These are phyloP conservation scores for Ilyonectria sp. DNA, from an alignment of 2,329 filamentous ascomycete genomes.

Conservation along the genomic window DNA sequence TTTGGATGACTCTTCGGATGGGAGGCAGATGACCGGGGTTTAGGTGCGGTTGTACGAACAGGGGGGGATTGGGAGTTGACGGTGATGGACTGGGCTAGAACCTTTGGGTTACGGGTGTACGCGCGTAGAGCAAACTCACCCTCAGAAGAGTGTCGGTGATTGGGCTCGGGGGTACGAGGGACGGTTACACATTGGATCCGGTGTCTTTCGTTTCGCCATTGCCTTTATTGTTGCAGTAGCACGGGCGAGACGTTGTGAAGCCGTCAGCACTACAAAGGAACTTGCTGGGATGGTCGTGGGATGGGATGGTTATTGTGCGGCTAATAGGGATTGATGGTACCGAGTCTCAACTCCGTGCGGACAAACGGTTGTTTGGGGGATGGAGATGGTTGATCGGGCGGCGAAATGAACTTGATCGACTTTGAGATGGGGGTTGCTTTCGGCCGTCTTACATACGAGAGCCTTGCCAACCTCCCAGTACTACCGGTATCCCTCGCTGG, in stretches of 20 bases:
- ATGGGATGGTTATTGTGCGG: neutral
- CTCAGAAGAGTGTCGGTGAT: neutral
- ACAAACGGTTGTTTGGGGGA: neutral
- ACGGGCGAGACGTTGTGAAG: conserved; percentile 3
- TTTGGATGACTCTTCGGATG: conserved; percentile 10
- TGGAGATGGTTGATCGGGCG: neutral
- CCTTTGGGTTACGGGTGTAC: conserved; percentile 1
- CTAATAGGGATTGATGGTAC: neutral
- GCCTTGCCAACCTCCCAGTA: no score
- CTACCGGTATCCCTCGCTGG: no score
- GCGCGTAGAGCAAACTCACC: conserved; percentile 3
- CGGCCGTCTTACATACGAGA: no score
- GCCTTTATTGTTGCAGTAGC: conserved; percentile 13
- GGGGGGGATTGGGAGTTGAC: neutral
- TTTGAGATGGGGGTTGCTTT: no score
- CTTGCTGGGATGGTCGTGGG: neutral
- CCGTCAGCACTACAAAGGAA: neutral
- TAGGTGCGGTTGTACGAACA: neutral
- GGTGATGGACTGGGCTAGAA: conserved; percentile 18
- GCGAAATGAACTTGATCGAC: neutral
- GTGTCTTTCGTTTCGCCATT: neutral
- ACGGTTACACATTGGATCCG: neutral
- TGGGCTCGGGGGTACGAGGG: conserved; percentile 4
- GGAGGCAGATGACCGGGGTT: neutral
- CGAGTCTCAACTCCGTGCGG: neutral